Conservation (phyloP, 805 yeast species). For the Candida michaelii region DNA sequence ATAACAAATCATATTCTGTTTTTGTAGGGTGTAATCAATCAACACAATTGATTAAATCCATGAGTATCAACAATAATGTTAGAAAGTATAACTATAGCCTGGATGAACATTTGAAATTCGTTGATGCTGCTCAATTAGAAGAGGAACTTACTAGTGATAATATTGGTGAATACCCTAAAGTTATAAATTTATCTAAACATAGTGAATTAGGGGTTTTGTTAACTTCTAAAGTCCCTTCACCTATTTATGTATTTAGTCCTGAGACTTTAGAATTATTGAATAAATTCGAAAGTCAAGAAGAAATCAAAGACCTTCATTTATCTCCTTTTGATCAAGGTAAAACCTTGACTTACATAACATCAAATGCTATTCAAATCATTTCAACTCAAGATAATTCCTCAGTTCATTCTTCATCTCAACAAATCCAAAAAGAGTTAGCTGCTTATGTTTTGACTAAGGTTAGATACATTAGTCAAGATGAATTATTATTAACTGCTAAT, state of each 20-base stretch:
- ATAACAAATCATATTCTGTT: slow-evolving; percentile 45
- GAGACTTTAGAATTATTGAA: slow-evolving; percentile 52
- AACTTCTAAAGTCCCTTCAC: slow-evolving; percentile 65
- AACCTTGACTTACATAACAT: slow-evolving; percentile 61
- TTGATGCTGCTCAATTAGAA: slow-evolving; percentile 59
- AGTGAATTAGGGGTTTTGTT: slow-evolving; percentile 67
- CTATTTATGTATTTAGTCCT: slow-evolving; percentile 59
- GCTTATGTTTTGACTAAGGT: slow-evolving; percentile 41
- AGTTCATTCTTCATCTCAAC: slow-evolving; percentile 21
- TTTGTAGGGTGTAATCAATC: slow-evolving; percentile 78
- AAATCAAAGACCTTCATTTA: slow-evolving; percentile 61
- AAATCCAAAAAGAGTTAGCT: slow-evolving; percentile 12
- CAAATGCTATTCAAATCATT: slow-evolving; percentile 49
- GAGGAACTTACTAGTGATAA: slow-evolving; percentile 36
- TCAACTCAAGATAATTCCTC: slow-evolving; percentile 48
- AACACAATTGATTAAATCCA: slow-evolving; percentile 50
- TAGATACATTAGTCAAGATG: slow-evolving; percentile 36
- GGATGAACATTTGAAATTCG: slow-evolving; percentile 60
- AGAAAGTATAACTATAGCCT: slow-evolving; percentile 59
- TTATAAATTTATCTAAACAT: slow-evolving; percentile 56
- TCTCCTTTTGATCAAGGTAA: slow-evolving; percentile 60
- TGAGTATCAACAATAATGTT: slow-evolving; percentile 67
- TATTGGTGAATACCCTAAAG: slow-evolving; percentile 60
- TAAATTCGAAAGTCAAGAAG: slow-evolving; percentile 51
- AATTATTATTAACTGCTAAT: slow-evolving; percentile 34